A percentile compares a stretch with the other conserved stretches of the same genome.
These are phyloP conservation scores for Coniochaeta hoffmannii DNA, from an alignment of 2,329 filamentous ascomycete species.

Conservation along the genomic window DNA sequence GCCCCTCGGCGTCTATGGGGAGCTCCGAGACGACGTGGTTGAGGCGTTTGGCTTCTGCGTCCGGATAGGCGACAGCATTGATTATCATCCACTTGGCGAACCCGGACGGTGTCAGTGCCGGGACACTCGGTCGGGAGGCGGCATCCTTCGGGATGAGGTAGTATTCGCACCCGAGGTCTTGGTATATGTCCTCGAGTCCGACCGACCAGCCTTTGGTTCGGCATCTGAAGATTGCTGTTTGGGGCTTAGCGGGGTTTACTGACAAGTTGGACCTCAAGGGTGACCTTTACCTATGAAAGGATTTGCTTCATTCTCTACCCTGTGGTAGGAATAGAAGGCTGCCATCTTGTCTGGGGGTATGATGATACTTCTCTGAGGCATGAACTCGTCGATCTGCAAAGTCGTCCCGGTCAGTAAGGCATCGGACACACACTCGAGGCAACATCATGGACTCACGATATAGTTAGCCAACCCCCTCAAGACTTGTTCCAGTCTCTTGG, in stretches of 20 bases:
- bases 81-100: constrained; percentile 66
- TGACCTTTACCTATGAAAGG: constrained; percentile 64
- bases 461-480: constrained; percentile 67
- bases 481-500: constrained; percentile 61
- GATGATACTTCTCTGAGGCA: constrained; percentile 61
- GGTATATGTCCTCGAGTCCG: constrained; percentile 50
- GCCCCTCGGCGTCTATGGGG: constrained; percentile 50
- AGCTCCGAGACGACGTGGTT: constrained; percentile 60
- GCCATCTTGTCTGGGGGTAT: constrained; percentile 70
- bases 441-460: constrained; percentile 45
- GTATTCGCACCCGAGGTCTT: constrained; percentile 48
- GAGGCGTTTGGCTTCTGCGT: constrained; percentile 65
- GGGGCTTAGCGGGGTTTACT: too few relatives aligned
- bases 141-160: constrained; percentile 53
- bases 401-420: constrained; percentile 6
- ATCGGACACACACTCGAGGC: neutral
- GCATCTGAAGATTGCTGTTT: constrained; percentile 47
- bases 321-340: constrained; percentile 63
- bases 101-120: constrained; percentile 58
- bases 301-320: constrained; percentile 57
- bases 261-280: too few relatives aligned
- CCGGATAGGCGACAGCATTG: constrained; percentile 68
- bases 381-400: constrained; percentile 58
- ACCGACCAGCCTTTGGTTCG: constrained; percentile 8
- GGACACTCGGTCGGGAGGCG: constrained; percentile 48